Evolutionary conservation across 177 flowering plant genomes (phyloP).

Genomic region (Tripterygium wilfordii): DNA sequence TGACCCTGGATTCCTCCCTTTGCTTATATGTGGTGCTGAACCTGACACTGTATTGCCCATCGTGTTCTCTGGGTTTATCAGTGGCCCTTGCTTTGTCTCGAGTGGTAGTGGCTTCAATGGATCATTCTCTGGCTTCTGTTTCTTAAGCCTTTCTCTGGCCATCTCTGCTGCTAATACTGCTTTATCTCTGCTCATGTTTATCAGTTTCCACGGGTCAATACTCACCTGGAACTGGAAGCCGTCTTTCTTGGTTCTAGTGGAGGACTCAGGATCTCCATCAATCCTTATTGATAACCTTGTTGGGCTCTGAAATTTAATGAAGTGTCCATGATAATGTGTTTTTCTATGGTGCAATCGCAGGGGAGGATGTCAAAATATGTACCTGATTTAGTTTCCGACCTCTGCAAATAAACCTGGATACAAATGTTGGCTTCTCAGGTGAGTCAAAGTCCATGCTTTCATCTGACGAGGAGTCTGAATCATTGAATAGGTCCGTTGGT

Average conservation of each 20-base stretch:
- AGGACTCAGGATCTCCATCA: constrained; percentile 44
- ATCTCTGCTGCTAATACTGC: constrained; percentile 79
- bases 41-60: constrained; percentile 12
- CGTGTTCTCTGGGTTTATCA: constrained; percentile 27
- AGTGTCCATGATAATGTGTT: not conserved
- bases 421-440: constrained; percentile 42
- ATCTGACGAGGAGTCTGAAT: constrained; percentile 75
- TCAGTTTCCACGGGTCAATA: constrained; percentile 89
- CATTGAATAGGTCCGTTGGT: constrained; percentile 39
- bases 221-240: constrained; percentile 63
- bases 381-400: constrained; percentile 43
- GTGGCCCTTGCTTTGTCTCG: constrained; percentile 72
- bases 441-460: constrained; percentile 60
- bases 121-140: constrained; percentile 30
- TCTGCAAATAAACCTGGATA: constrained; percentile 46
- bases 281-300: constrained; percentile 61
- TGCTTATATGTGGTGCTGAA: constrained; percentile 36
- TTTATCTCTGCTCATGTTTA: constrained; percentile 77
- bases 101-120: constrained; percentile 69
- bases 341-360: not conserved
- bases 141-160: constrained; percentile 65
- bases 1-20: constrained; percentile 34
- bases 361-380: not conserved
- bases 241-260: constrained; percentile 43
- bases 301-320: constrained; percentile 33